Evolutionary conservation across 1,139 yeast genomes (phyloP).

Genomic region (Yamadazyma buinensis): DNA sequence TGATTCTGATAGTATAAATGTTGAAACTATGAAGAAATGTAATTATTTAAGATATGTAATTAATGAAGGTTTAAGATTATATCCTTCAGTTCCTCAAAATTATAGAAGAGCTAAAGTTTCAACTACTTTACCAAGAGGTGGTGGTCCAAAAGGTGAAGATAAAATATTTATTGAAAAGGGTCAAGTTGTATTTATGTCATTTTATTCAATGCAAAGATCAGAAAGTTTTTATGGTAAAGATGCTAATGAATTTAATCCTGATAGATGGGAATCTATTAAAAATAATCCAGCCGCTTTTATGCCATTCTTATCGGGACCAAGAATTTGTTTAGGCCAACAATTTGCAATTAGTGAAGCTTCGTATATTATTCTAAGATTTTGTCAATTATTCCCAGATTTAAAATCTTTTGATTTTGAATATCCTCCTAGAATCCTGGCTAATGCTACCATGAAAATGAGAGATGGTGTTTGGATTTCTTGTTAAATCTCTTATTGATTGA

Average conservation of each 20-base stretch:
- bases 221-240: slow-evolving; percentile 44
- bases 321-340: slow-evolving; percentile 45
- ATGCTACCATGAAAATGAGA: slow-evolving; percentile 15
- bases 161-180: slow-evolving; percentile 47
- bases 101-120: slow-evolving; percentile 38
- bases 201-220: slow-evolving; percentile 42
- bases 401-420: slow-evolving; percentile 10
- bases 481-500: not conserved
- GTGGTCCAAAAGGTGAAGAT: slow-evolving; percentile 41
- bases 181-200: slow-evolving; percentile 37
- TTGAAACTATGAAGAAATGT: slow-evolving; percentile 49
- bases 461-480: slow-evolving; percentile 13
- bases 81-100: slow-evolving; percentile 54
- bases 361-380: slow-evolving; percentile 22
- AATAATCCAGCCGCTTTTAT: slow-evolving; percentile 31
- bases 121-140: slow-evolving; percentile 53
- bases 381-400: slow-evolving; percentile 16
- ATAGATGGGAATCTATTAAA: slow-evolving; percentile 40
- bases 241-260: slow-evolving; percentile 45
- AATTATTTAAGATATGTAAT: slow-evolving; percentile 44
- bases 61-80: slow-evolving; percentile 49
- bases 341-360: slow-evolving; percentile 45
- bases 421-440: slow-evolving; percentile 15
- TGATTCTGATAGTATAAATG: slow-evolving; percentile 19
- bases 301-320: slow-evolving; percentile 45